Percentiles rank a stretch among this genome's conserved stretches.
phyloP scores from a whole-genome alignment of 2,329 filamentous ascomycete species.

The Arthroderma sp. region DNA sequence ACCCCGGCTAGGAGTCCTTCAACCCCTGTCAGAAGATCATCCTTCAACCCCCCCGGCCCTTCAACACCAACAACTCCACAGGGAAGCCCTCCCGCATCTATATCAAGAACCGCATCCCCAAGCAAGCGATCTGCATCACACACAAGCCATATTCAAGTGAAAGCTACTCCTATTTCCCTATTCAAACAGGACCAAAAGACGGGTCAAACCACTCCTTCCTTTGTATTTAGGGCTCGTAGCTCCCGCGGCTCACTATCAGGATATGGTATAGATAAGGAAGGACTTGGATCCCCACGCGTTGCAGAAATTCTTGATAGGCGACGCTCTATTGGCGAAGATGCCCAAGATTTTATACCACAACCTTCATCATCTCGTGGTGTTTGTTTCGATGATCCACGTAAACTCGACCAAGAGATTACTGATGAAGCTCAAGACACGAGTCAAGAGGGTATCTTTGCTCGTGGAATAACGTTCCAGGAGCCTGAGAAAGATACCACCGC shows the following conservation, averaged over 20 bases:
- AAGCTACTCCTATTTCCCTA: constrained; percentile 26
- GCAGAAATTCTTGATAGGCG: constrained; percentile 58
- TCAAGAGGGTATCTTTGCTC: constrained; percentile 36
- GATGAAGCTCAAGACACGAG: constrained; percentile 40
- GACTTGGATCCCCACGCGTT: constrained; percentile 63
- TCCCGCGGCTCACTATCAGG: constrained; percentile 49
- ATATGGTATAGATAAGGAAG: constrained; percentile 54
- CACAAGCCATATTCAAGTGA: constrained; percentile 26
- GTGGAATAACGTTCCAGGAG: constrained; percentile 39
- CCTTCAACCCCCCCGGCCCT: background rate
- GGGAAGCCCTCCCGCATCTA: constrained; percentile 4
- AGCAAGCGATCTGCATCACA: constrained; percentile 31
- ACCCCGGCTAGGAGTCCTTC: constrained; percentile 26
- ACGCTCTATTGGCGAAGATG: constrained; percentile 55
- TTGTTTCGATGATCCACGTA: constrained; percentile 52
- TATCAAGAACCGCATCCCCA: constrained; percentile 26
- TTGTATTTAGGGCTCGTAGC: constrained; percentile 49
- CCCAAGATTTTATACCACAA: constrained; percentile 49
- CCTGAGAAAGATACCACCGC: constrained; percentile 49
- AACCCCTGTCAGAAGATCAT: constrained; percentile 23
- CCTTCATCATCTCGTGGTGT: constrained; percentile 33
- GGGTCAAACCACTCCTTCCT: constrained; percentile 47
- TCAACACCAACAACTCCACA: constrained; percentile 5
- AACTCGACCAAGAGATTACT: constrained; percentile 51
- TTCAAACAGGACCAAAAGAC: constrained; percentile 44